phyloP scores from a whole-genome alignment of 805 yeast genomes.

The Yueomyces sp. region DNA sequence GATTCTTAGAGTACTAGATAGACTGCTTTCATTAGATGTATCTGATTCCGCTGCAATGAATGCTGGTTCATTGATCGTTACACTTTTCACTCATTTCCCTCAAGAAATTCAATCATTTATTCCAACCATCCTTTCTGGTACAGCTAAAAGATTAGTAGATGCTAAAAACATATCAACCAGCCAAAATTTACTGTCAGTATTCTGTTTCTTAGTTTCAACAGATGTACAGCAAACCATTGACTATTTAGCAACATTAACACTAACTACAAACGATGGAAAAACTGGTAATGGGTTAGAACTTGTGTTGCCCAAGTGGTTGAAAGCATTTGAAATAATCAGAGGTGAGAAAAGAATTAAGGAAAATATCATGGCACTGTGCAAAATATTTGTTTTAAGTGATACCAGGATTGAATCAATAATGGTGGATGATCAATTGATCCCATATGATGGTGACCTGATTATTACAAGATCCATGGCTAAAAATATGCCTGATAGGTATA shows the following conservation, averaged over 20 bases:
- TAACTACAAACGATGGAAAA: constrained; percentile 14
- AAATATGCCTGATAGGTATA: constrained; percentile 45
- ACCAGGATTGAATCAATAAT: constrained; percentile 33
- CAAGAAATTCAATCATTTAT: constrained; percentile 25
- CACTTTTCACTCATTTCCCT: constrained; percentile 42
- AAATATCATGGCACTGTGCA: constrained; percentile 56
- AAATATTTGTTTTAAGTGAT: constrained; percentile 48
- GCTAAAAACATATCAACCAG: constrained; percentile 63
- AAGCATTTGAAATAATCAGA: constrained; percentile 63
- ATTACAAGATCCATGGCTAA: constrained; percentile 78
- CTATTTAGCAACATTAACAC: constrained; percentile 35
- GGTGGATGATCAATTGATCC: constrained; percentile 70
- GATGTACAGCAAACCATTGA: constrained; percentile 53
- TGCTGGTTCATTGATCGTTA: constrained; percentile 50
- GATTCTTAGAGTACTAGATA: constrained; percentile 41
- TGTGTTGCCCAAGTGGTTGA: constrained; percentile 71
- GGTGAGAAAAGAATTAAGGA: constrained; percentile 63
- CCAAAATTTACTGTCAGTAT: constrained; percentile 64
- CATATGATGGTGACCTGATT: constrained; percentile 47
- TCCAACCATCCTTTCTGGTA: constrained; percentile 55
- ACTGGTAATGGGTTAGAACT: constrained; percentile 33
- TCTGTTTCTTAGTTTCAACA: constrained; percentile 53
- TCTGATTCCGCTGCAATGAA: constrained; percentile 75
- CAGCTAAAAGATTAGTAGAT: constrained; percentile 48
- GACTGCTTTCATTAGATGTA: constrained; percentile 55